These are phyloP conservation scores for Desmodesmus armatus DNA, from an alignment of 139 green algal species.

Conservation along the genomic window DNA sequence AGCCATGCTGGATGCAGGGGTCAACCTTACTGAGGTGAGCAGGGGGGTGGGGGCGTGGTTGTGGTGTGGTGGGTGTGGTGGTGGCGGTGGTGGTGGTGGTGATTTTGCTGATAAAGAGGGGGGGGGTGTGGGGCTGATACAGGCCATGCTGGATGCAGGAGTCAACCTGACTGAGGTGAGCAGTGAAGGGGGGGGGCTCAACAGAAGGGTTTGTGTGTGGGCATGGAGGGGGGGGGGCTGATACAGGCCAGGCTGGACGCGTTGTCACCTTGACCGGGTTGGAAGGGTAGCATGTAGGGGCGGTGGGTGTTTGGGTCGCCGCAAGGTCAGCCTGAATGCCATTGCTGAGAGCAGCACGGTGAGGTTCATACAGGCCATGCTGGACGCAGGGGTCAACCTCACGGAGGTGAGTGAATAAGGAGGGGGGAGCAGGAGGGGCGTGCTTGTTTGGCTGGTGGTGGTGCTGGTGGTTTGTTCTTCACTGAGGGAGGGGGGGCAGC, in stretches of 20 bases:
- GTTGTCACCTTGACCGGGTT: no score
- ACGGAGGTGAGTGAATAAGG: constrained; percentile 58
- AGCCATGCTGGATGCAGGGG: constrained; percentile 65
- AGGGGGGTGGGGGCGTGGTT: neutral
- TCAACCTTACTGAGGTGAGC: constrained; percentile 72
- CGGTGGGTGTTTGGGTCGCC: no score
- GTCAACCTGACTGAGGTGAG: constrained; percentile 72
- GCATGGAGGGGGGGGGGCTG: constrained; percentile 72
- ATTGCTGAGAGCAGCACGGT: constrained; percentile 77
- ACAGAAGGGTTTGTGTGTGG: neutral
- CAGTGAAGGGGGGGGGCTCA: neutral
- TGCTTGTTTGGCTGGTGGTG: neutral
- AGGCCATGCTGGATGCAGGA: constrained; percentile 66
- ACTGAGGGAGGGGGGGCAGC: constrained; percentile 75
- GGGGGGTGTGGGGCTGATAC: constrained; percentile 76
- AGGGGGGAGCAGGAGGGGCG: no score
- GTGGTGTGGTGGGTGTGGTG: neutral
- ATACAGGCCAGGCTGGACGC: constrained; percentile 72
- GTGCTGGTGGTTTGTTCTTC: no score
- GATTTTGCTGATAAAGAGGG: constrained; percentile 72
- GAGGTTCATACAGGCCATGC: constrained; percentile 69
- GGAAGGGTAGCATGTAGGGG: no score
- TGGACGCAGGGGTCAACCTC: constrained; percentile 78
- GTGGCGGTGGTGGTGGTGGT: no score
- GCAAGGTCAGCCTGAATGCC: constrained; percentile 70